phyloP scores from a whole-genome alignment of 2,329 filamentous ascomycete species.

The Laburnicola sp. region DNA sequence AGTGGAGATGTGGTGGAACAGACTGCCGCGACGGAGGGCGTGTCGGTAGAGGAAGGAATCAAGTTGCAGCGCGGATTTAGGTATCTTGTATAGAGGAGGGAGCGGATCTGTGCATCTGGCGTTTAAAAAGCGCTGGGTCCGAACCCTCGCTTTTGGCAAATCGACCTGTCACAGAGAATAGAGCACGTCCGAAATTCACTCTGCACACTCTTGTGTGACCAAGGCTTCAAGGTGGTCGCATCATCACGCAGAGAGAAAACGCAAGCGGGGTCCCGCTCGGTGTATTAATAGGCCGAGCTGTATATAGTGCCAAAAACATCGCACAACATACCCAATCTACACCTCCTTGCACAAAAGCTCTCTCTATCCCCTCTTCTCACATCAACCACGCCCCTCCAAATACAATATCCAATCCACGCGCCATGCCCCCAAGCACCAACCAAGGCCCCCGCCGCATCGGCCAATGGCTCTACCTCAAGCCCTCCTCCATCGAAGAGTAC shows the following conservation, averaged over 20 bases:
- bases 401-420: neutral
- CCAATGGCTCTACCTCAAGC: conserved; percentile 73
- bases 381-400: too few species aligned
- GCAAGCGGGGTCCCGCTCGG: conserved; percentile 4
- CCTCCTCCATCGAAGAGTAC: conserved; percentile 67
- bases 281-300: conserved; percentile 1
- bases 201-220: too few species aligned
- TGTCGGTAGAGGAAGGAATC: conserved; percentile 34
- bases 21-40: conserved; percentile 34
- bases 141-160: too few species aligned
- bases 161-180: too few species aligned
- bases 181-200: too few species aligned
- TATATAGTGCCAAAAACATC: neutral
- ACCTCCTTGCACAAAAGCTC: too few species aligned
- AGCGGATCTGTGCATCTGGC: neutral
- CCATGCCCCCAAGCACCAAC: conserved; percentile 16
- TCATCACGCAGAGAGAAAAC: neutral
- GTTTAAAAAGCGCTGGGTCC: too few species aligned
- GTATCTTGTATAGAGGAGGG: conserved; percentile 32
- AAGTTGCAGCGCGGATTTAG: conserved; percentile 36
- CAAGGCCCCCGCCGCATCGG: conserved; percentile 58
- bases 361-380: neutral
- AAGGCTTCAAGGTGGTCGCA: neutral
- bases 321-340: neutral
- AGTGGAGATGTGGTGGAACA: conserved; percentile 34